Evolutionary conservation across 2,329 filamentous ascomycete species (phyloP).

Genomic region (Trichoderma atrobrunneum): DNA sequence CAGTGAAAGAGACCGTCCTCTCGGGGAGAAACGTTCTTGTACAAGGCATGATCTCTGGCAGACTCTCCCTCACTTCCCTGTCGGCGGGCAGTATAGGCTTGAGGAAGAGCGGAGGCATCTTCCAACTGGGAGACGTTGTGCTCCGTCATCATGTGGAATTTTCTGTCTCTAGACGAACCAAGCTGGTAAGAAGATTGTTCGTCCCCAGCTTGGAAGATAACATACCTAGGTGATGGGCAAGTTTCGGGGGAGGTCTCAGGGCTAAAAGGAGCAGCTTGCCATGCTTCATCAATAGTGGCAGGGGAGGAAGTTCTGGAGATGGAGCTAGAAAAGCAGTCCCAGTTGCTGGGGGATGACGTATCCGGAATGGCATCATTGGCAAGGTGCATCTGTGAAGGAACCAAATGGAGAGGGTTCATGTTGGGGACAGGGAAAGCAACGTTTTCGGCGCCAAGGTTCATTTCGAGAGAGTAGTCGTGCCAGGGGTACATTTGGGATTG

Average conservation of each 20-base stretch:
- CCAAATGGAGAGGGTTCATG: slow-evolving; percentile 49
- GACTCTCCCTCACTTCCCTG: slow-evolving; percentile 54
- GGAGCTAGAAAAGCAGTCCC: slow-evolving; percentile 52
- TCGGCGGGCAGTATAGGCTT: slow-evolving; percentile 46
- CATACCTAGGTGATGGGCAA: slow-evolving; percentile 55
- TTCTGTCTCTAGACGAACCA: slow-evolving; percentile 31
- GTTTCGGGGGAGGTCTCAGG: slow-evolving; percentile 50
- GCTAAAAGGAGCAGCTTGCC: slow-evolving; percentile 36
- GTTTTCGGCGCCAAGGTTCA: slow-evolving; percentile 43
- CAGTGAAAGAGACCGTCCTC: slow-evolving; percentile 88
- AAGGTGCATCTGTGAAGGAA: slow-evolving; percentile 55
- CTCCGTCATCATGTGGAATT: slow-evolving; percentile 32
- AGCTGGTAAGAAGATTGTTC: slow-evolving; percentile 24
- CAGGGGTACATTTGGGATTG: slow-evolving; percentile 51
- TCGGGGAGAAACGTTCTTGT: slow-evolving; percentile 62
- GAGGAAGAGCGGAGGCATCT: slow-evolving; percentile 31
- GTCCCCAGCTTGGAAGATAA: slow-evolving; percentile 27
- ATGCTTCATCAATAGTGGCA: slow-evolving; percentile 49
- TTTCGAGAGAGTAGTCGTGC: slow-evolving; percentile 45
- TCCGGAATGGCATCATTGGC: slow-evolving; percentile 50
- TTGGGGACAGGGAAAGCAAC: slow-evolving; percentile 44
- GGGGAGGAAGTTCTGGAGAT: slow-evolving; percentile 53
- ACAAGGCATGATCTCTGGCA: slow-evolving; percentile 65
- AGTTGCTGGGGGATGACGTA: slow-evolving; percentile 51
- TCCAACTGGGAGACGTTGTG: slow-evolving; percentile 29